Percentiles rank a stretch among this genome's conserved stretches.
These are phyloP conservation scores for Hypoxylon sp. DNA, from an alignment of 2,329 filamentous ascomycete genomes.

Conservation along the genomic window DNA sequence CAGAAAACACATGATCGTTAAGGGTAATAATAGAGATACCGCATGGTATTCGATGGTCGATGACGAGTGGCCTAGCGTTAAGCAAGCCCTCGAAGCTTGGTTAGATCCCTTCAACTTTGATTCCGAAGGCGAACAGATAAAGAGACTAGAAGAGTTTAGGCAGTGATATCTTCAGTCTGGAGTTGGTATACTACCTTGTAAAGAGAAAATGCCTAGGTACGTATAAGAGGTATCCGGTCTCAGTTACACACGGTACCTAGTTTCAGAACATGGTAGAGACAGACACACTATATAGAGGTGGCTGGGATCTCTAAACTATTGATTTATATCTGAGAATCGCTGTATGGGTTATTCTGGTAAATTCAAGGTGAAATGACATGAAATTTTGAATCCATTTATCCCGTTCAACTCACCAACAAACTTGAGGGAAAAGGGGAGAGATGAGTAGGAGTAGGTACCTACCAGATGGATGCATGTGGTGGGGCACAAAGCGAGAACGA, in stretches of 20 bases:
- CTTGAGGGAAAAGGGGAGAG: neutral
- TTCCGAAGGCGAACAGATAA: slow-evolving; percentile 65
- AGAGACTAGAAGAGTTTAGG: slow-evolving; percentile 59
- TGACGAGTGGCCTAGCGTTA: slow-evolving; percentile 69
- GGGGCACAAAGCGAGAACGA: neutral
- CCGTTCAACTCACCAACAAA: neutral
- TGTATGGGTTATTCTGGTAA: no score
- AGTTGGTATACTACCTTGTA: neutral
- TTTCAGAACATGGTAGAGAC: neutral
- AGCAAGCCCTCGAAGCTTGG: slow-evolving; percentile 68
- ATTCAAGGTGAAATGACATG: neutral
- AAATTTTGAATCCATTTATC: neutral
- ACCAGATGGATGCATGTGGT: neutral
- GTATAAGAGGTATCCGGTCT: neutral
- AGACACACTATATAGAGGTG: neutral
- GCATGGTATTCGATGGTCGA: slow-evolving; percentile 72
- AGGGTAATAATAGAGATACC: slow-evolving; percentile 71
- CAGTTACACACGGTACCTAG: neutral
- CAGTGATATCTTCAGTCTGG: slow-evolving; percentile 7
- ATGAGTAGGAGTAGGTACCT: no score
- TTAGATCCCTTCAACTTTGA: slow-evolving; percentile 70
- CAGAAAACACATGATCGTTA: slow-evolving; percentile 72
- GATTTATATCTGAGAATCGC: neutral
- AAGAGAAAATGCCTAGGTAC: neutral
- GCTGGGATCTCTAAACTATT: neutral